These are phyloP conservation scores for Pseudofabraea citricarpa DNA, from an alignment of 2,329 filamentous ascomycete genomes.

Conservation along the genomic window DNA sequence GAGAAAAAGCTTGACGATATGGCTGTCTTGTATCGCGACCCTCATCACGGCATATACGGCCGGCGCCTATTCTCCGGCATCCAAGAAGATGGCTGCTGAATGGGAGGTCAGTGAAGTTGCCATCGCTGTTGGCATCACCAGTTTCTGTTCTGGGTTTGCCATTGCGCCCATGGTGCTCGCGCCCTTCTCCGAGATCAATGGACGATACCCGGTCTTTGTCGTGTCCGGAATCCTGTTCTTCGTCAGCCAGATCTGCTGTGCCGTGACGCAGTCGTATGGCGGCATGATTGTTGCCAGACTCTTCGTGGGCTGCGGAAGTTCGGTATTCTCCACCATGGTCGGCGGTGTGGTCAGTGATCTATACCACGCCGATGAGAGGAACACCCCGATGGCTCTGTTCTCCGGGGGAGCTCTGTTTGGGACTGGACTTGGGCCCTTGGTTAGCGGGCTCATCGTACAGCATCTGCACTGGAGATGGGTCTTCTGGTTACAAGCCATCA, in stretches of 20 bases:
- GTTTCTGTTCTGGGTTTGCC: conserved; percentile 77
- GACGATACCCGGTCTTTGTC: conserved; percentile 77
- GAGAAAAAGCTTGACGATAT: conserved; percentile 67
- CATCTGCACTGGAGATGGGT: conserved; percentile 76
- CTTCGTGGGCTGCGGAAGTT: conserved; percentile 71
- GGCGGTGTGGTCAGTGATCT: conserved; percentile 89
- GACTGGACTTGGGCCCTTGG: conserved; percentile 72
- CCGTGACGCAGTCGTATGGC: conserved; percentile 61
- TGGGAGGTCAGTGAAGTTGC: conserved; percentile 63
- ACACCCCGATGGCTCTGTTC: conserved; percentile 87
- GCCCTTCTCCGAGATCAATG: conserved; percentile 84
- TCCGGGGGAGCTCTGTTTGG: conserved; percentile 74
- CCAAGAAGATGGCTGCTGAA: conserved; percentile 58
- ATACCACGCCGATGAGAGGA: conserved; percentile 72
- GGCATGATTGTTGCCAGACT: conserved; percentile 76
- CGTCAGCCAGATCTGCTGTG: conserved; percentile 66
- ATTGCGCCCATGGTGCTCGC: conserved; percentile 84
- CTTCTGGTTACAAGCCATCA: conserved; percentile 80
- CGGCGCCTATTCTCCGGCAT: conserved; percentile 71
- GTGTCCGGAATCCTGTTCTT: conserved; percentile 68
- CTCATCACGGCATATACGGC: conserved; percentile 75
- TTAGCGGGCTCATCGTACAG: conserved; percentile 65
- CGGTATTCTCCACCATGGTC: conserved; percentile 80
- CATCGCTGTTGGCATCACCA: conserved; percentile 70
- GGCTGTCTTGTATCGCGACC: conserved; percentile 72